Evolutionary conservation across 169 alveolate species (phyloP), one percentile per base, ranked within the genome.

Genomic region (Theileria parva): DNA sequence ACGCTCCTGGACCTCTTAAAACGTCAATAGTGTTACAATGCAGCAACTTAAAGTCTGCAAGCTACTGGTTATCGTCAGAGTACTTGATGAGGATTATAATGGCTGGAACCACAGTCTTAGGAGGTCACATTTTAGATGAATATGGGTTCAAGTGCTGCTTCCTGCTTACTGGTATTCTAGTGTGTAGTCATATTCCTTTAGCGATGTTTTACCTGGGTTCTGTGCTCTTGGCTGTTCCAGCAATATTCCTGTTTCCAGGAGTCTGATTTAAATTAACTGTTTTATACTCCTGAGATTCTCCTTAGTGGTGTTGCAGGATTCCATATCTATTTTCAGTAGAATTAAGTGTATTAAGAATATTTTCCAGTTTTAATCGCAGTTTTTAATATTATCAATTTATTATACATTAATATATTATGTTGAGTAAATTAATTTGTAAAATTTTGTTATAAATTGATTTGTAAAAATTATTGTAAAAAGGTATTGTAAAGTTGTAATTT

Each of bases 21-120:
- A 69, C 86, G 8, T 59, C 86, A 2, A 74, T 83, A 39, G 57
- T 83, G 74, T 76, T 83, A 1, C 79, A 77, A 50, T 63, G 70
- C 64, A 83, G 81, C 81, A 77, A 48, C 23, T 60, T 72, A 21
- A 23, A 53, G n/a, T 27, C 79, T 8, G 73, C 79, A 53, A 76
- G 86, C n/a, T 83, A 69, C 67, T 83, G 89, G 89, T 48, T 83
- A 17, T 74, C 89, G 30, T 76, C 89, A 11, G 86, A 83, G 9
- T 76, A 83, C 48, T 25, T 77, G 17, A 44, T 74, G 32, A 59
- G 86, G 28, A 75, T 83, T 25, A 71, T 83, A 53, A 53, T 76
- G 55, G 77, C 77, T 28, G 71, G 66, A 3, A 66, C 81, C 7
- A 77, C 87, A 12, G 48, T 83, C 0, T 50, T 77, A 17, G 89